Percentiles rank a stretch among this genome's conserved stretches.
Conservation (phyloP, 768 basidiomycete genomes). For the Mycena galopus region DNA sequence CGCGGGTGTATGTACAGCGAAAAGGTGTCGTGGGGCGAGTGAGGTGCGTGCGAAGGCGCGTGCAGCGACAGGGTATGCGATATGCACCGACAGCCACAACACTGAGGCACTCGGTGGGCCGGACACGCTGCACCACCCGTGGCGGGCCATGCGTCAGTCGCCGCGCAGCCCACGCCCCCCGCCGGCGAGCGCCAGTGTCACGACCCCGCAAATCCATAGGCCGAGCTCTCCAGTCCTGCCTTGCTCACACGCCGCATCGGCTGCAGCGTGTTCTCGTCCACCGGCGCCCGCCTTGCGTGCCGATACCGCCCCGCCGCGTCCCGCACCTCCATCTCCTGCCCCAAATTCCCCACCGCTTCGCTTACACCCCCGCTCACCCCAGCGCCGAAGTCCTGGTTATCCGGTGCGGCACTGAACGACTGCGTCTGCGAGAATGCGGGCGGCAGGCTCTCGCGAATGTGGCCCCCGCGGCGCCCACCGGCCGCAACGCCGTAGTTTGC, state of each 20-base stretch:
- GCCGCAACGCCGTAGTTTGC: conserved; percentile 59
- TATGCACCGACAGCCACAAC: not conserved
- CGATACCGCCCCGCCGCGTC: conserved; percentile 88
- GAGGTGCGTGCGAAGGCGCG: not conserved
- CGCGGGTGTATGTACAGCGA: conserved; percentile 16
- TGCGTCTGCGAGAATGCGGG: conserved; percentile 57
- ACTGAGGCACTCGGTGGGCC: not conserved
- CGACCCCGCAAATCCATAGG: conserved; percentile 37
- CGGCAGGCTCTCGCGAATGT: conserved; percentile 83
- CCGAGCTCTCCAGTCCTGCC: conserved; percentile 87
- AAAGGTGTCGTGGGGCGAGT: not conserved
- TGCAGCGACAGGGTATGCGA: not conserved
- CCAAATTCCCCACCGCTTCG: conserved; percentile 71
- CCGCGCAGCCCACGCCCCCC: not conserved
- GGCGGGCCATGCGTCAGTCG: not conserved
- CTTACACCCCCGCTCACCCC: conserved; percentile 51
- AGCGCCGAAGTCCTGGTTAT: conserved; percentile 25
- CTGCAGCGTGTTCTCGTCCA: conserved; percentile 89
- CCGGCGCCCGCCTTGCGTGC: conserved; percentile 89
- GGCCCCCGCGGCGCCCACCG: conserved; percentile 67
- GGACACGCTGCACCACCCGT: not conserved
- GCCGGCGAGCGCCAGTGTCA: not conserved
- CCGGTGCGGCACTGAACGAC: conserved; percentile 36
- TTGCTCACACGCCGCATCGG: conserved; percentile 93
- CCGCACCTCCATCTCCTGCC: conserved; percentile 91